Base-by-base conservation (phyloP, 148 eudicot genomes). In the Limonium bicolor region DNA sequence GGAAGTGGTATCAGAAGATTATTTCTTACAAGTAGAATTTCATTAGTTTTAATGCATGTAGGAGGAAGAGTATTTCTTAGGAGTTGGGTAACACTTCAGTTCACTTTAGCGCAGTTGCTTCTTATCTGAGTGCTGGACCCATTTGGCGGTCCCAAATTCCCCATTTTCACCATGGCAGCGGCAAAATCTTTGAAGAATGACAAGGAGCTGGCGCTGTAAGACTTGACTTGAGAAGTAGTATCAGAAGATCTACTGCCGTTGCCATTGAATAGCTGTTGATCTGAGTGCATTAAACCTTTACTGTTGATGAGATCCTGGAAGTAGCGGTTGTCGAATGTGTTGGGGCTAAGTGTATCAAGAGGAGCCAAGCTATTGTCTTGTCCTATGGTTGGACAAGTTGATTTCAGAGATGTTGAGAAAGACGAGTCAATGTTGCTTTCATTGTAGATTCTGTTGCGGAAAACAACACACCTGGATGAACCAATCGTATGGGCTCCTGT, bases 211-310 rank as follows among this genome's bases (percentile, higher is more conserved):
- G 27, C 4, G 42, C 36, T 50, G 20, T 58, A 49, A 26, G 55
- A n/a, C 6, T 25, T 28, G 50, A 58, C 62, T 10, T 2, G 49
- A 41, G 62, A 58, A 37, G 38, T 41, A 1, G 62, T 40, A n/a
- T n/a, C n/a, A n/a, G n/a, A n/a, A n/a, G n/a, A n/a, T n/a, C n/a
- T n/a, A 13, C 21, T 17, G 34, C 55, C 48, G 9, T 49, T 37
- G 35, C 62, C 62, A 10, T 20, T 58, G 47, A 27, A 49, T 26
- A 58, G 62, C 14, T 58, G 55, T 12, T 58, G 62, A 45, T 58
- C 62, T 5, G 62, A 58, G 33, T 58, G 62, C 17, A 58, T 22
- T 6, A 58, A 44, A 4, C 62, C 62, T 23, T 30, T 18, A 31
- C 39, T 39, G n/a, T 18, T 48, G 13, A 23, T 32, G 13, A 58